Base-by-base conservation (phyloP, 179 eudicot species). In the Carnegiea gigantea region DNA sequence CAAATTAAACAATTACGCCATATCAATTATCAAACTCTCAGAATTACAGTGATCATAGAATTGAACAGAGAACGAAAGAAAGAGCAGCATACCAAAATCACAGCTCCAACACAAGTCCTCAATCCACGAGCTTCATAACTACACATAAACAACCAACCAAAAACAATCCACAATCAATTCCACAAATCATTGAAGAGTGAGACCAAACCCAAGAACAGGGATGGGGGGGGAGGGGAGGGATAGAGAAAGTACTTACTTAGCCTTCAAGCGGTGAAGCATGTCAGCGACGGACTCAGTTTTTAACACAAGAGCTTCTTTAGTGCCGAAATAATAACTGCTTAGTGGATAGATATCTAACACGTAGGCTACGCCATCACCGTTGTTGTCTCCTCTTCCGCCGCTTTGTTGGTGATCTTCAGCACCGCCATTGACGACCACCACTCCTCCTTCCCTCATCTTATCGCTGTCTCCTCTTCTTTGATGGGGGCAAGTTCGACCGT, bases 61-160 rank as follows among this genome's bases (percentile, higher is more conserved):
- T 40, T 33, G 68, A 9, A 62, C 28, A 23, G 5, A 48, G 62
- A 12, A 11, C 18, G 59, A 15, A 54, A 49, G 15, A 65, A 0
- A 15, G 2, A 46, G 18, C 3, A 51, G 57, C 9, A 67, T 33
- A 92, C 97, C 94, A 91, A 77, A 78, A 92, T 81, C 6, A 92
- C 97, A 28, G 92, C 97, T 78, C 90, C 86, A 77, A 91, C 93
- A 57, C 86, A 85, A 76, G 84, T 90, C 86, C 97, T 87, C 86
- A 90, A 74, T 75, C 97, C 97, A 82, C 79, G 80, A 75, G 86
- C 90, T 77, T 89, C 90, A 83, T 90, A 92, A 77, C 97, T 92
- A 80, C 10, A 54, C 0, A 24, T 17, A 65, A 60, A 82, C 44
- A 65, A 14, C 65, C 36, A 76, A 40, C 44, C 3, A 40, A 40